Conservation (phyloP, 495 filamentous ascomycete genomes). For the Daldinia bambusicola region DNA sequence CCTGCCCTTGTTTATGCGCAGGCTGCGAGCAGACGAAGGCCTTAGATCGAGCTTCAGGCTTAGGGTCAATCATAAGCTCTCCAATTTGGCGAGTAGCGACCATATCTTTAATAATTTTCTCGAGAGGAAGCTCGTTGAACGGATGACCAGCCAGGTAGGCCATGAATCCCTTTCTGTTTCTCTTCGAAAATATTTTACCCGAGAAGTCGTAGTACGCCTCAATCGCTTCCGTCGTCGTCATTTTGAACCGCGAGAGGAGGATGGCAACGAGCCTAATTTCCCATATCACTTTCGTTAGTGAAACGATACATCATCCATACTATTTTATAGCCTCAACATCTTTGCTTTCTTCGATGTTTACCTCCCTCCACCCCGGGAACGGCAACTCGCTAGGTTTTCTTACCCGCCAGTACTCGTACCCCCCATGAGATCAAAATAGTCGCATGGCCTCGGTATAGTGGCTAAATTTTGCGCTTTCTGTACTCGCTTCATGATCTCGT, state of each 20-base stretch:
- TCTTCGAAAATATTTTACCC: conserved; percentile 3
- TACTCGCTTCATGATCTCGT: conserved; percentile 17
- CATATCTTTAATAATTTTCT: conserved; percentile 3
- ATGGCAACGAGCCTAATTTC: conserved; percentile 11
- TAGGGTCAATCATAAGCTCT: conserved; percentile 13
- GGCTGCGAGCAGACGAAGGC: conserved; percentile 13
- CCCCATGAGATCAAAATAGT: conserved; percentile 15
- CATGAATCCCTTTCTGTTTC: neutral
- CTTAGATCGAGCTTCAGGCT: neutral
- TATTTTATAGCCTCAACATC: neutral
- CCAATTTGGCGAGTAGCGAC: neutral
- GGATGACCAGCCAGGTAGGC: neutral
- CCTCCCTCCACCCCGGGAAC: neutral
- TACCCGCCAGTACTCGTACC: conserved; percentile 18
- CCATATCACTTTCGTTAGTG: neutral
- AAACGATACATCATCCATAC: conserved; percentile 2
- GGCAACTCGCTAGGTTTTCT: neutral
- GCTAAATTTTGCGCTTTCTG: conserved; percentile 11
- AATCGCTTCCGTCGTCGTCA: conserved; percentile 17
- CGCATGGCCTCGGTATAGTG: conserved; percentile 9
- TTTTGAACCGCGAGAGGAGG: conserved; percentile 14
- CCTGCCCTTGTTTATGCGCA: neutral
- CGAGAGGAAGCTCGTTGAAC: neutral
- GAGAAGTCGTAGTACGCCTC: conserved; percentile 13
- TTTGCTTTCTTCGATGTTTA: neutral